Percentiles rank a stretch among this genome's conserved stretches.
Conservation (phyloP, 805 yeast genomes). For the Candida anglica region DNA sequence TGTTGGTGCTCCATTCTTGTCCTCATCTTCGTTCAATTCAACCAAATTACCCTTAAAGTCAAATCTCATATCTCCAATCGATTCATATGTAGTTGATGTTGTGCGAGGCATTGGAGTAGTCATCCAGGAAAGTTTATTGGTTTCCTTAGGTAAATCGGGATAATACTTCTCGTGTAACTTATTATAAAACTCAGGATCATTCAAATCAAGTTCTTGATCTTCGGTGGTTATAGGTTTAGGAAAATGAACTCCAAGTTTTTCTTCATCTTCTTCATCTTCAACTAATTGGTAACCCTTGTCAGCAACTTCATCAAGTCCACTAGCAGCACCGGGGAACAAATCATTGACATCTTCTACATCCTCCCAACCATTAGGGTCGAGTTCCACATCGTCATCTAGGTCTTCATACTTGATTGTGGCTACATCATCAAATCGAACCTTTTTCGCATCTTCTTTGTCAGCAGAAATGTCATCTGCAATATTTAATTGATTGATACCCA, state of each 20-base stretch:
- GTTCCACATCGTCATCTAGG: constrained; percentile 13
- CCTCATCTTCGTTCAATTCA: constrained; percentile 33
- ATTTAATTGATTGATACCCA: constrained; percentile 23
- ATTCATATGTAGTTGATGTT: constrained; percentile 41
- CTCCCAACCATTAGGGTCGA: constrained; percentile 44
- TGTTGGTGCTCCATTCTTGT: constrained; percentile 38
- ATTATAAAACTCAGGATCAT: constrained; percentile 75
- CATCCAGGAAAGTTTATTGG: constrained; percentile 90
- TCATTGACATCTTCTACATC: constrained; percentile 50
- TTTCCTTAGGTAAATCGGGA: constrained; percentile 85
- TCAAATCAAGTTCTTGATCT: constrained; percentile 47
- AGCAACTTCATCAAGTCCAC: constrained; percentile 30
- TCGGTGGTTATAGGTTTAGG: constrained; percentile 44
- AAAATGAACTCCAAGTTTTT: constrained; percentile 59
- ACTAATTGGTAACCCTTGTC: constrained; percentile 39
- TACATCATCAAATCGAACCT: constrained; percentile 29
- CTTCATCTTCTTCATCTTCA: constrained; percentile 36
- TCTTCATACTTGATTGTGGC: constrained; percentile 28
- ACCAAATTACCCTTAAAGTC: constrained; percentile 83
- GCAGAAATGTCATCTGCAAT: constrained; percentile 7
- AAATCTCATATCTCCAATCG: constrained; percentile 72
- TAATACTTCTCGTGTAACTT: constrained; percentile 80
- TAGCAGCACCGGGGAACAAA: constrained; percentile 40
- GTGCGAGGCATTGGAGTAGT: constrained; percentile 51
- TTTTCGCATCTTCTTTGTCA: constrained; percentile 5